A percentile compares a stretch with the other conserved stretches of the same genome.
These are phyloP conservation scores for Puccinia coronata DNA, from an alignment of 1,284 basidiomycete species.

Conservation along the genomic window DNA sequence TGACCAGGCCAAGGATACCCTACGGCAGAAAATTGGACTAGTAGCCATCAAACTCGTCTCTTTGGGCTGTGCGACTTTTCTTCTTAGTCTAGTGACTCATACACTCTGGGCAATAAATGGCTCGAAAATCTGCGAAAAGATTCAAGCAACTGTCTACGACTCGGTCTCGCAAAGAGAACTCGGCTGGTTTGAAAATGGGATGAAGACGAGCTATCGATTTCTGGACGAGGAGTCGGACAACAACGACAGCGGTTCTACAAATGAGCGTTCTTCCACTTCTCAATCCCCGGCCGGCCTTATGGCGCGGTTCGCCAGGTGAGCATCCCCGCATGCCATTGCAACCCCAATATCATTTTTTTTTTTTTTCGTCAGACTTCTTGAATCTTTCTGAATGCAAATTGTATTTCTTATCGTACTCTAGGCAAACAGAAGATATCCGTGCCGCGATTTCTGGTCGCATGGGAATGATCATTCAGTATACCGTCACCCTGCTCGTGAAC, in stretches of 20 bases:
- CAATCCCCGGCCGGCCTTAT: constrained; percentile 84
- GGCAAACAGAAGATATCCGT: constrained; percentile 92
- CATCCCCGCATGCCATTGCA: constrained; percentile 43
- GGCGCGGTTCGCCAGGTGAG: constrained; percentile 85
- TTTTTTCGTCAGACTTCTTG: not conserved
- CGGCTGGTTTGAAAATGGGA: constrained; percentile 56
- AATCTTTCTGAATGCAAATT: constrained; percentile 21
- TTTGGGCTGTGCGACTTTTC: constrained; percentile 70
- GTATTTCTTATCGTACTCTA: constrained; percentile 58
- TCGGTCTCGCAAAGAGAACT: constrained; percentile 64
- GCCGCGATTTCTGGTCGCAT: constrained; percentile 75
- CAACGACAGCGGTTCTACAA: constrained; percentile 61
- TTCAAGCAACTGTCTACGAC: constrained; percentile 71
- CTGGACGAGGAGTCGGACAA: constrained; percentile 61
- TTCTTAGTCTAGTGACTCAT: constrained; percentile 73
- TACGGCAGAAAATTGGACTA: constrained; percentile 67
- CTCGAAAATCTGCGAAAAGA: constrained; percentile 72
- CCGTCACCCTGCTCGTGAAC: constrained; percentile 76
- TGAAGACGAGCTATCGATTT: constrained; percentile 48
- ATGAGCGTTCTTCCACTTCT: constrained; percentile 51
- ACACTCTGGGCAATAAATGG: constrained; percentile 84
- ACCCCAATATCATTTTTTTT: not conserved
- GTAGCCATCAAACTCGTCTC: constrained; percentile 71
- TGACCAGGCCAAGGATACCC: constrained; percentile 56
- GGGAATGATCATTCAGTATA: constrained; percentile 76